Base-by-base conservation (phyloP, 2,329 filamentous ascomycete genomes). In the Trichoderma semiorbis region DNA sequence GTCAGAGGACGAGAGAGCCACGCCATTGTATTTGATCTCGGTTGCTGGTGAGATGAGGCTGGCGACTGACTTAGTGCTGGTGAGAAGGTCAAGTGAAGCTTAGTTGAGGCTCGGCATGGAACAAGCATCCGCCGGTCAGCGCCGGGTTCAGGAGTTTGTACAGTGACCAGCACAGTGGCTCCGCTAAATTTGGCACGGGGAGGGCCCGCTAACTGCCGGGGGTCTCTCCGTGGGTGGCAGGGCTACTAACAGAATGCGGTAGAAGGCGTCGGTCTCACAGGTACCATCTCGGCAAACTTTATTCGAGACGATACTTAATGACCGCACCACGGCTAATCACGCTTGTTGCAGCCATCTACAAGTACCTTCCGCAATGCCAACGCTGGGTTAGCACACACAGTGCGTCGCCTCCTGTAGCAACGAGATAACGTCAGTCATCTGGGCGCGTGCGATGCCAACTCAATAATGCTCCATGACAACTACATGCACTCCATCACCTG, bases 351-450 rank as follows among this genome's bases (percentile, higher is more conserved):
- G 30, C 30, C 16, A 3, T 62, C 39, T 12, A 11, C 57, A 16
- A 24, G 18, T 16, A 8, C 7, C 39, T 60, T 12, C 26, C 30
- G 57, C 18, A 34, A 14, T 34, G 32, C 57, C 30, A 30, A 18
- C 57, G 55, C 55, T 7, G 30, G 39, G 47, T 18, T 61, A 62
- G 65, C 67, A 53, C 57, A 69, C 67, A 69, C 67, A 69, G 67
- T 69, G 67, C 67, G 43, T 50, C 18, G 24, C 55, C 26, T n/a
- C 47, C 43, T 30, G 61, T 18, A 36, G 43, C 14, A 39, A 36
- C 43, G 55, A 61, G 70, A 72, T 72, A 69, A 69, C 70, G 70
- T 72, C 70, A 72, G 70, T 72, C 70, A 50, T 63, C 70, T 62
- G 28, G 28, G 34, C 63, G 62, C 63, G 69, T 68, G 70, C 53